A percentile compares a stretch with the other conserved stretches of the same genome.
phyloP scores from a whole-genome alignment of 176 grass and related monocot genomes.

The Bonia amplexicaulis region DNA sequence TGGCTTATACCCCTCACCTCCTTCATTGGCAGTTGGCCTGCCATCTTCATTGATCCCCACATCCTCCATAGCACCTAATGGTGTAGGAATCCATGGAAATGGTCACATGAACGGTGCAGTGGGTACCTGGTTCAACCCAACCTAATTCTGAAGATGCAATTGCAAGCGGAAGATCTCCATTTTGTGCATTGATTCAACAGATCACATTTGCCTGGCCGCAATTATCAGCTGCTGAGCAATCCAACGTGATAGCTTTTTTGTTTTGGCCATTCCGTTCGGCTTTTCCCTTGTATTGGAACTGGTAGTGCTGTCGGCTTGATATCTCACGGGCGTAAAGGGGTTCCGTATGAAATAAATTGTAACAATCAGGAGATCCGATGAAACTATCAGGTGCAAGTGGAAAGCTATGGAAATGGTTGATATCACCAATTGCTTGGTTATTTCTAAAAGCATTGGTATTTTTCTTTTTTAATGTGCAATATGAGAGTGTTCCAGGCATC shows the following conservation, averaged over 20 bases:
- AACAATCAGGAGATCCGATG: conserved; percentile 47
- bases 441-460: conserved; percentile 19
- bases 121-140: conserved; percentile 58
- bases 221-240: conserved; percentile 49
- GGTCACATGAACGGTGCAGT: conserved; percentile 43
- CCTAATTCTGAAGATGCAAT: conserved; percentile 29
- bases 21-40: conserved; percentile 46
- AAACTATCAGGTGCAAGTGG: conserved; percentile 60
- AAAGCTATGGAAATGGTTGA: conserved; percentile 51
- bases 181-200: conserved; percentile 32
- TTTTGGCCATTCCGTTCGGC: conserved; percentile 35
- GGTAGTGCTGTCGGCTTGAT: conserved; percentile 56
- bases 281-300: conserved; percentile 46
- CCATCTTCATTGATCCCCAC: conserved; percentile 61
- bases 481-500: background rate
- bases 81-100: conserved; percentile 56
- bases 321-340: conserved; percentile 29
- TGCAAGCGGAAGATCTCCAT: conserved; percentile 36
- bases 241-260: conserved; percentile 56
- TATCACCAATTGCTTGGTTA: conserved; percentile 39
- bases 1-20: conserved; percentile 53
- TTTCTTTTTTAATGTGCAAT: conserved; percentile 1
- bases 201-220: conserved; percentile 35
- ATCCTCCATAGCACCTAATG: conserved; percentile 54
- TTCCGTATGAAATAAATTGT: conserved; percentile 47